Base-by-base conservation (phyloP, 148 eudicot species). In the Nyssa sinensis region DNA sequence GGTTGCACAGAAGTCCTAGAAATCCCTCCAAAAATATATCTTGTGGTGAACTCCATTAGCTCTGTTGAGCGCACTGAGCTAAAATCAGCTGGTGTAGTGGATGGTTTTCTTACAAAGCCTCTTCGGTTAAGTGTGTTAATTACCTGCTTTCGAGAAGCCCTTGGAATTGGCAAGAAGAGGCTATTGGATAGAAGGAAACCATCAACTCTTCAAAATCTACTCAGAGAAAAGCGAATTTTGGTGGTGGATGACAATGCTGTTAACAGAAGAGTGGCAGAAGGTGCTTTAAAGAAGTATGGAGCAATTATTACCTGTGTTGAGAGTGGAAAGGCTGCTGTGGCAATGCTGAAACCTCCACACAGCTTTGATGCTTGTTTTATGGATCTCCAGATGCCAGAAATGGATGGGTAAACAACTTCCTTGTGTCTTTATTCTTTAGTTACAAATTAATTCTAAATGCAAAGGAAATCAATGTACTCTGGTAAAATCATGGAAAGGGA, bases 361-460 rank as follows among this genome's bases (percentile, higher is more conserved):
- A 64, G 64, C 2, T 86, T 85, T 60, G 86, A 87, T 80, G 91
- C 97, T 80, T 89, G 97, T 74, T 91, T 89, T 79, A 89, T 91
- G 91, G 91, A 91, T 83, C 83, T 91, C 64, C 96, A 89, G 75
- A 91, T 91, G 97, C 97, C 93, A 0, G 91, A 84, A 71, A 89
- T 91, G 93, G 96, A 91, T 71, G 96, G 96, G 96, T 91, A 83
- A 73, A 34, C 1, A 16, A 24, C 63, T 35, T 72, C 47, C 57
- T 24, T n/a, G 21, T 19, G 2, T 0, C 59, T 55, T 55, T 55
- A 11, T 2, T 19, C 19, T 55, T 19, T 44, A 13, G 16, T 44
- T 44, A 11, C 51, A 14, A n/a, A n/a, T 44, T 44, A 44, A 19
- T 44, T 44, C 2, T 44, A 11, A 44, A 44, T 44, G 51, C 51